These are phyloP conservation scores for Gossypium aridum DNA, from an alignment of 441 rosid genomes.

Conservation along the genomic window DNA sequence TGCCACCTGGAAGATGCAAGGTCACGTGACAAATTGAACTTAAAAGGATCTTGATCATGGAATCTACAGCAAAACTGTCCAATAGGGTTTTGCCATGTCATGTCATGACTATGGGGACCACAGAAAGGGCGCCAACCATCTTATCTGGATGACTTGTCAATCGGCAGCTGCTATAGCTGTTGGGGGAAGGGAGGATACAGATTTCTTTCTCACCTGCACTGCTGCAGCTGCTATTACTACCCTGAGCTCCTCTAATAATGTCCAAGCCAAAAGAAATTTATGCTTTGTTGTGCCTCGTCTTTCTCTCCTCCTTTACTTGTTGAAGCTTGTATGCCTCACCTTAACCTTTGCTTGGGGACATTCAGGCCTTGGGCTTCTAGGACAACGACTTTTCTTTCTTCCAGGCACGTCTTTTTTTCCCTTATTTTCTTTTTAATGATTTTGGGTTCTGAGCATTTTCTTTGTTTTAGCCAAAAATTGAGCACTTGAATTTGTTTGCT, in stretches of 20 bases:
- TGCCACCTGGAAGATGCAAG: background rate
- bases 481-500: background rate
- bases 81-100: background rate
- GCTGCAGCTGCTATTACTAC: background rate
- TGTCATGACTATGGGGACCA: background rate
- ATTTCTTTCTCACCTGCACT: background rate
- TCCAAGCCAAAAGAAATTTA: background rate
- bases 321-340: background rate
- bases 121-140: background rate
- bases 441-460: background rate
- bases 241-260: background rate
- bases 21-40: no score
- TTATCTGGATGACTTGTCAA: background rate
- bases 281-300: background rate
- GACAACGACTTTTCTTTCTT: background rate
- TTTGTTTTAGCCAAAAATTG: background rate
- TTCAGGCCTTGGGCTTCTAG: background rate
- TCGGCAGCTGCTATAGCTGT: background rate
- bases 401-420: background rate
- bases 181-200: background rate
- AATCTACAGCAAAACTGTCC: background rate
- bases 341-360: background rate
- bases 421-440: background rate
- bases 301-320: background rate
- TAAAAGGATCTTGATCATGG: background rate